Evolutionary conservation across 1,284 basidiomycete genomes (phyloP), one percentile per base, ranked within the genome.

Genomic region (Heliocybe sulcata): DNA sequence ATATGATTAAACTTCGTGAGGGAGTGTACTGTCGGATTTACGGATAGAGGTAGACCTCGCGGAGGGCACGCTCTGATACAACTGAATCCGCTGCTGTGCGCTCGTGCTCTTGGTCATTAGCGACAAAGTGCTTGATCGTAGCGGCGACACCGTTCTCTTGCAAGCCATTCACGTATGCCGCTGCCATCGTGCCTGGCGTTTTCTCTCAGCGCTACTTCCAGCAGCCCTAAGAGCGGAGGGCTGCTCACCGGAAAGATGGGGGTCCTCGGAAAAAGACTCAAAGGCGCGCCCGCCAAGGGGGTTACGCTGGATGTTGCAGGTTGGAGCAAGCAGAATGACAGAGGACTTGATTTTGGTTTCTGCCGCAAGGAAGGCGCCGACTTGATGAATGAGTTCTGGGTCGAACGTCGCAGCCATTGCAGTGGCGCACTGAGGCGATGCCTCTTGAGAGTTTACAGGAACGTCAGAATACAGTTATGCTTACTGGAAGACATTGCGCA

Each of bases 221-320:
- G 6, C 6, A 49, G 47, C 9, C 6, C 19, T 11, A n/a, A 11
- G 47, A 26, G 16, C 12, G 12, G 9, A 53, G 8, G 31, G 3
- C 59, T 62, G 4, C 35, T 26, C 63, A 20, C 90, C 90, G 20
- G 85, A 85, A 3, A 90, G 76, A 54, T 81, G 69, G 1, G 90
- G 89, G 63, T 93, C 90, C 66, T 92, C 90, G 0, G 88, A 87
- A 71, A 89, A 92, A 45, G 84, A 87, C 65, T 89, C 85, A 61
- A 88, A 88, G 59, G 85, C 87, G 56, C 88, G 72, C 51, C 89
- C 89, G 22, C 87, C 87, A 10, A 87, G 76, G 2, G 89, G 89
- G 58, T 75, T 83, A 22, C 90, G 77, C 66, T 91, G 88, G 51
- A 89, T 90, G 65, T 92, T 92, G 64, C 83, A 85, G 0, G 90